Base-by-base conservation (phyloP, 2,329 filamentous ascomycete species). In the Cladobotryum protrusum region DNA sequence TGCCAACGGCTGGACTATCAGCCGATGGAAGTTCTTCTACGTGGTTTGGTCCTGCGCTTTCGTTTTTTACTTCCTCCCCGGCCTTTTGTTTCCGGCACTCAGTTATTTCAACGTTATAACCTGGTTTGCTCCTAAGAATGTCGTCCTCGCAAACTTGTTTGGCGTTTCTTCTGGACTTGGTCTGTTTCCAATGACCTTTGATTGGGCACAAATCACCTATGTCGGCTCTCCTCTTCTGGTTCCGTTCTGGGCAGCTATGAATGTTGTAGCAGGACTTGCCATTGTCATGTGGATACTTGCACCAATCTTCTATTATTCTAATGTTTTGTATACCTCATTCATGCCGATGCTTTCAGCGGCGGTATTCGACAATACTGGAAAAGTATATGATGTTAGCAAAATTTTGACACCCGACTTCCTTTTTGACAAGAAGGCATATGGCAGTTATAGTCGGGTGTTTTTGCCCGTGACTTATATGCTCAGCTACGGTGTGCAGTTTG, bases 41-140 rank as follows among this genome's bases (percentile, higher is more conserved):
- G 70, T 82, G 33, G 80, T 91, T 37, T 90, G 86, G 75, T 64
- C 77, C 4, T 77, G 75, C 11, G 82, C 86, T 0, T 92, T 91
- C 57, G 65, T 79, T 18, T 95, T 92, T 69, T 95, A 95, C 69
- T 93, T 93, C 65, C 71, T 95, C 1, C 89, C 89, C 0, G 89
- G 89, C 4, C 75, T 95, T 12, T 72, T 95, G 43, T 85, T 93
- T 72, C 88, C 88, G 6, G 89, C 87, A 1, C 74, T 95, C 58
- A 92, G 87, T 67, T 93, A 92, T 67, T 95, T 95, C 74, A 95
- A 84, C 64, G 85, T 92, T 55, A 74, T 95, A 52, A 95, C 89
- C 13, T 95, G 88, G 89, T 87, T 91, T 65, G 87, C 87, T 3
- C 89, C 89, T 0, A 83, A 89, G 56, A 95, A 86, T 58, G 86